These are phyloP conservation scores for Rubia balearica DNA, from an alignment of 305 asterid genomes.

Conservation along the genomic window DNA sequence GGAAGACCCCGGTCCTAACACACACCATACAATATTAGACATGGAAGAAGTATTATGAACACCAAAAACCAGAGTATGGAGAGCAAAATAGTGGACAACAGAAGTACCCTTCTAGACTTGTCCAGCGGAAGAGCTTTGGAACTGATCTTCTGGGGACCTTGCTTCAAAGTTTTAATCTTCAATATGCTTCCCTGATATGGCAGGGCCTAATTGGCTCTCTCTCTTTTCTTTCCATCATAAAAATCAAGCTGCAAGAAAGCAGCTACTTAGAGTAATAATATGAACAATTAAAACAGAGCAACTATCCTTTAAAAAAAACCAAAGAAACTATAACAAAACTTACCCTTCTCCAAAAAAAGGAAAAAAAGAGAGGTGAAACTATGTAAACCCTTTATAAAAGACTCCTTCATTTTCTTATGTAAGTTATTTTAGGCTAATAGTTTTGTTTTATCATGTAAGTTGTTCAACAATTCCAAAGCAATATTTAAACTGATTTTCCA, in stretches of 20 bases:
- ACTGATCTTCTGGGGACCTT: slow-evolving; percentile 76
- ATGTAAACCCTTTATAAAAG: background rate
- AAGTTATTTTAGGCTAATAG: background rate
- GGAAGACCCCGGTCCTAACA: too few relatives aligned
- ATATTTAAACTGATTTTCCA: background rate
- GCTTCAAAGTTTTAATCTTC: slow-evolving; percentile 80
- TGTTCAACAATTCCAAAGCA: background rate
- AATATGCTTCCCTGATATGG: slow-evolving; percentile 85
- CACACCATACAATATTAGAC: background rate
- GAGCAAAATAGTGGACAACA: too few relatives aligned
- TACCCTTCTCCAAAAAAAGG: background rate
- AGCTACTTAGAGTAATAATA: background rate
- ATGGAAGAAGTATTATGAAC: background rate
- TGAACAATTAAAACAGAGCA: background rate
- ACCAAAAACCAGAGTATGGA: background rate
- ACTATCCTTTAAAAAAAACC: background rate
- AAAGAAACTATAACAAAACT: background rate
- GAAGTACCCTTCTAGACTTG: background rate
- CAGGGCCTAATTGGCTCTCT: slow-evolving; percentile 93
- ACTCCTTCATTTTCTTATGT: background rate
- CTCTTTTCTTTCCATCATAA: slow-evolving; percentile 77
- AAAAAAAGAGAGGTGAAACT: background rate
- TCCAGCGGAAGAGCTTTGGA: slow-evolving; percentile 76
- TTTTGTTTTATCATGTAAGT: background rate
- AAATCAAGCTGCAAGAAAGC: slow-evolving; percentile 59